These are phyloP conservation scores for Hypoxylon sp. DNA, from an alignment of 2,329 filamentous ascomycete species.

Conservation along the genomic window DNA sequence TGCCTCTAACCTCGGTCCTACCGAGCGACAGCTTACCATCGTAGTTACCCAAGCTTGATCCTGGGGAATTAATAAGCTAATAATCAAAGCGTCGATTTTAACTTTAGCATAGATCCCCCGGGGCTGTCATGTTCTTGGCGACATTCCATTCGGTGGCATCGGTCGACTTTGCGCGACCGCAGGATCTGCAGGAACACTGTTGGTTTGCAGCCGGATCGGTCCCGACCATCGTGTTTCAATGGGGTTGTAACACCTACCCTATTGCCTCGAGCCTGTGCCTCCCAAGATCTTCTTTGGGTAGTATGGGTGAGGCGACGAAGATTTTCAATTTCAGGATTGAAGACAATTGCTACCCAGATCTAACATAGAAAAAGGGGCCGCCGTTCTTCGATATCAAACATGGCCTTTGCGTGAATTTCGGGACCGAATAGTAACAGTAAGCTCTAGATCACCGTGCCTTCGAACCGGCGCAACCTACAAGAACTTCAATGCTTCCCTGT, in stretches of 20 bases:
- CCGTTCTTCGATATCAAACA: slow-evolving; percentile 7
- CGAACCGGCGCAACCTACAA: slow-evolving; percentile 21
- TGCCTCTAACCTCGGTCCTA: background rate
- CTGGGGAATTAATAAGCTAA: slow-evolving; percentile 3
- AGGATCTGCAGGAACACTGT: slow-evolving; percentile 20
- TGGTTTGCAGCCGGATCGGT: slow-evolving; percentile 13
- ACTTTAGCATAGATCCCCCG: slow-evolving; percentile 9
- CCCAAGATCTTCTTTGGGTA: background rate
- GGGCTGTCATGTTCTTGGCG: background rate
- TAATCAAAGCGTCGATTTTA: slow-evolving; percentile 13
- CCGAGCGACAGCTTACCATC: slow-evolving; percentile 2
- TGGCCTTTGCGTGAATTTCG: slow-evolving; percentile 13
- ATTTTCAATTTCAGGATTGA: slow-evolving; percentile 23
- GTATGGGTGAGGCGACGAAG: background rate
- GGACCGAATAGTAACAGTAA: slow-evolving; percentile 37
- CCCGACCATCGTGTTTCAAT: slow-evolving; percentile 11
- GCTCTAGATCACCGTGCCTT: slow-evolving; percentile 10
- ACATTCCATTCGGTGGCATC: slow-evolving; percentile 18
- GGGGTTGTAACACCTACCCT: slow-evolving; percentile 10
- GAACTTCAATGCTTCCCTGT: slow-evolving; percentile 8
- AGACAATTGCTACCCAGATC: slow-evolving; percentile 20
- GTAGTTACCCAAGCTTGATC: background rate
- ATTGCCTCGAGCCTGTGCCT: background rate
- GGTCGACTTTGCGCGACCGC: slow-evolving; percentile 15
- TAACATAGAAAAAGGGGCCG: slow-evolving; percentile 9